Percentiles rank a stretch among this genome's conserved stretches.
Evolutionary conservation across 1,284 basidiomycete genomes (phyloP).

Genomic region (Ganoderma lucidum): DNA sequence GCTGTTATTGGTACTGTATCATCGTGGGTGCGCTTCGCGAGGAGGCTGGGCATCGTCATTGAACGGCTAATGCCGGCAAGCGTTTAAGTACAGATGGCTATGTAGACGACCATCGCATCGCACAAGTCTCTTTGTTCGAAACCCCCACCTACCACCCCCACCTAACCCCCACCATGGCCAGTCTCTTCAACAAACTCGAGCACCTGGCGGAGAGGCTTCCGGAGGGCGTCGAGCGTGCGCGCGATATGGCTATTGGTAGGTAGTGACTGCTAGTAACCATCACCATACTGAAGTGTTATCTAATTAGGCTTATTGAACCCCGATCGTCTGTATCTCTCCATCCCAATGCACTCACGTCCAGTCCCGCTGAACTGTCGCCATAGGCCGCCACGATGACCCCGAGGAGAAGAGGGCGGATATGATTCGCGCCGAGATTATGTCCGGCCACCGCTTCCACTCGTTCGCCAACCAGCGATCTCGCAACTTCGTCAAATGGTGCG

Average conservation of each 20-base stretch:
- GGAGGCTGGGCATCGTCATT: conserved; percentile 23
- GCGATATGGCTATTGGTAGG: conserved; percentile 38
- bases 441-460: conserved; percentile 83
- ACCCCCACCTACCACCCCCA: conserved; percentile 16
- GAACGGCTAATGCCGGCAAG: conserved; percentile 19
- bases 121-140: conserved; percentile 4
- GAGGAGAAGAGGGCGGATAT: conserved; percentile 73
- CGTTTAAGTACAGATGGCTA: conserved; percentile 5
- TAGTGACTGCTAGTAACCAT: background rate
- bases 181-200: conserved; percentile 36
- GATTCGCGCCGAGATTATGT: conserved; percentile 75
- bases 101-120: conserved; percentile 19
- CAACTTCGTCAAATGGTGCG: conserved; percentile 88
- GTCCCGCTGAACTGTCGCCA: background rate
- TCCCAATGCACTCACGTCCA: conserved; percentile 13
- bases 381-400: conserved; percentile 81
- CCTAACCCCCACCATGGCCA: conserved; percentile 32
- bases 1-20: background rate
- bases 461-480: conserved; percentile 78
- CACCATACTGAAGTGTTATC: conserved; percentile 6
- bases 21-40: conserved; percentile 4
- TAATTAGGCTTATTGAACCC: conserved; percentile 60
- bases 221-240: conserved; percentile 41
- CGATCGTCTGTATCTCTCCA: conserved; percentile 56
- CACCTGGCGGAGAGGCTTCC: conserved; percentile 37